Base-by-base conservation (phyloP, 2,329 filamentous ascomycete species). In the Alternaria alternata region DNA sequence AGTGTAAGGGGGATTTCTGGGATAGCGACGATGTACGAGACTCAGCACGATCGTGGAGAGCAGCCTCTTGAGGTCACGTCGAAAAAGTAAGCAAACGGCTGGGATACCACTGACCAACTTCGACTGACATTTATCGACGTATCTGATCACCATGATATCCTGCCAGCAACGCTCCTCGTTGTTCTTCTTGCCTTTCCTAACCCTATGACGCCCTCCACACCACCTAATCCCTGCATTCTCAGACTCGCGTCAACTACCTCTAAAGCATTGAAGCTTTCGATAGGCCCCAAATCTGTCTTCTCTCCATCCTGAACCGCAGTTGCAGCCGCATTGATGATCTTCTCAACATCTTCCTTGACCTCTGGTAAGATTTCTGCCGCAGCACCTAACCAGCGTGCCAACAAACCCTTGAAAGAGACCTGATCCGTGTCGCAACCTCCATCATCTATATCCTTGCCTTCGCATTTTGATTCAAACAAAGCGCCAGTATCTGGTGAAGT, bases 341-440 rank as follows among this genome's bases (percentile, higher is more conserved):
- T 52, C 24, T 42, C 42, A 41, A 70, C 59, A 16, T 66, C 62
- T 3, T 58, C 59, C 28, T 41, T 51, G 4, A 72, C 41, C 14
- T 68, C 64, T 7, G 71, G 70, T 38, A 72, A n/a, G 4, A 71
- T 16, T 20, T 55, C 56, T 0, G 71, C 71, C 7, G 66, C 67
- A 4, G 70, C 67, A 16, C 72, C 72, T 57, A 75, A 34, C 69
- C 69, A 74, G n/a, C 72, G 54, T 12, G 72, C 72, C 54, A 75
- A 46, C 18, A 66, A 58, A 0, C 68, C 72, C 57, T 92, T 92
- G 84, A 91, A 91, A n/a, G 86, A 87, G 66, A 84, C 85, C 82
- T 90, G 89, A 77, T 92, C 89, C 51, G 80, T 84, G 74, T 89
- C 86, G 75, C 90, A 92, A 0, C 71, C 39, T 16, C 39, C 38